Evolutionary conservation across 1,139 yeast genomes (phyloP).

Genomic region (Meyerozyma smithsonii): DNA sequence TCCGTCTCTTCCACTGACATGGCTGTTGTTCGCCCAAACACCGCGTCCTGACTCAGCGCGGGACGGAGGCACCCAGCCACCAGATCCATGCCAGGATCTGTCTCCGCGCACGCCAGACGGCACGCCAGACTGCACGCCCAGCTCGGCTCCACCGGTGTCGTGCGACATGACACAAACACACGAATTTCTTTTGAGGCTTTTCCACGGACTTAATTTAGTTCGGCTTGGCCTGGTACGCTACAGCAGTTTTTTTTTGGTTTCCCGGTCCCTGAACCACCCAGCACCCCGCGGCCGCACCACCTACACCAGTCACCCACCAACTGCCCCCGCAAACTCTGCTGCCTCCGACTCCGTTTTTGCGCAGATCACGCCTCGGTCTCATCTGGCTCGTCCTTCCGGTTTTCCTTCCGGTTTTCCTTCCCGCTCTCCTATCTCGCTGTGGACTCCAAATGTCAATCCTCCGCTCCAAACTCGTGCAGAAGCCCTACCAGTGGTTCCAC

Average conservation of each 20-base stretch:
- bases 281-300: too few relatives aligned
- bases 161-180: conserved; percentile 3
- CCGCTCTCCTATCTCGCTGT: too few relatives aligned
- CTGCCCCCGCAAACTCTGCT: too few relatives aligned
- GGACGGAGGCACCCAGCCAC: not conserved
- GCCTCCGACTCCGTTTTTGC: not conserved
- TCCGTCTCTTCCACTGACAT: conserved; percentile 66
- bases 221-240: too few relatives aligned
- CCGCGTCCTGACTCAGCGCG: not conserved
- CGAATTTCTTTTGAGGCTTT: not conserved
- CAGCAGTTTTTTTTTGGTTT: not conserved
- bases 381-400: too few relatives aligned
- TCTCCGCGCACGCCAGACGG: not conserved
- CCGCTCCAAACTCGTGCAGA: conserved; percentile 31
- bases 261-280: too few relatives aligned
- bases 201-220: not conserved
- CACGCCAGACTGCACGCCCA: not conserved
- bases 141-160: not conserved
- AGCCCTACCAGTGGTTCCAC: conserved; percentile 43
- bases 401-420: too few relatives aligned
- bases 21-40: not conserved
- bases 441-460: conserved; percentile 22
- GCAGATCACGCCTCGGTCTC: not conserved
- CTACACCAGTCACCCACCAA: too few relatives aligned
- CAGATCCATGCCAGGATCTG: too few relatives aligned